Conservation (phyloP, 495 filamentous ascomycete species). For the Penicillium steckii region DNA sequence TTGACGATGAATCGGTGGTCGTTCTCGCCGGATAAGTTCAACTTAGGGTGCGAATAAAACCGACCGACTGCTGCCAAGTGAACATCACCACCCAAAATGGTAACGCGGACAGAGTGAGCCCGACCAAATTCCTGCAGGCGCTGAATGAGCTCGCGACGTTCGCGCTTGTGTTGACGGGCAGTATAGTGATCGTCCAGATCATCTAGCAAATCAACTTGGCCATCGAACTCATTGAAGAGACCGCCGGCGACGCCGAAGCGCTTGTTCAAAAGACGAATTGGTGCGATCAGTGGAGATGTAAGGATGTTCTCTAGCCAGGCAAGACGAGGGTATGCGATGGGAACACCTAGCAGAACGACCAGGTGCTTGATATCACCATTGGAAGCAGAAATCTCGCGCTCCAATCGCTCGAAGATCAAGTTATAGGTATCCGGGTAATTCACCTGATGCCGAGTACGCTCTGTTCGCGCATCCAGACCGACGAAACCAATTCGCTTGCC, state of each 20-base stretch:
- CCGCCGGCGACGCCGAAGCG: conserved; percentile 82
- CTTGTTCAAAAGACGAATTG: conserved; percentile 85
- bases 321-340: conserved; percentile 91
- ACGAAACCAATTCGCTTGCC: conserved; percentile 81
- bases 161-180: conserved; percentile 84
- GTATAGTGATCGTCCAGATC: conserved; percentile 97
- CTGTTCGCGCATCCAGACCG: conserved; percentile 86
- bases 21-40: conserved; percentile 56
- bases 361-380: conserved; percentile 72
- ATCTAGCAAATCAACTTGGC: conserved; percentile 84
- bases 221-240: conserved; percentile 92
- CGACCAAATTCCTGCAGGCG: conserved; percentile 72
- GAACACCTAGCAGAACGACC: conserved; percentile 83
- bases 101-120: conserved; percentile 72
- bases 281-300: conserved; percentile 75
- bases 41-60: conserved; percentile 68
- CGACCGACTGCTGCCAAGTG: conserved; percentile 73
- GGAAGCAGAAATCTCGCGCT: conserved; percentile 60
- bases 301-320: conserved; percentile 94
- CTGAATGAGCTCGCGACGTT: conserved; percentile 71
- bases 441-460: conserved; percentile 88
- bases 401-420: conserved; percentile 68
- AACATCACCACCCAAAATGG: conserved; percentile 81
- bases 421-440: conserved; percentile 91
- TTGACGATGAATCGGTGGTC: conserved; percentile 77